Base-by-base conservation (phyloP, 2,329 filamentous ascomycete genomes). In the Penicillium sp. region DNA sequence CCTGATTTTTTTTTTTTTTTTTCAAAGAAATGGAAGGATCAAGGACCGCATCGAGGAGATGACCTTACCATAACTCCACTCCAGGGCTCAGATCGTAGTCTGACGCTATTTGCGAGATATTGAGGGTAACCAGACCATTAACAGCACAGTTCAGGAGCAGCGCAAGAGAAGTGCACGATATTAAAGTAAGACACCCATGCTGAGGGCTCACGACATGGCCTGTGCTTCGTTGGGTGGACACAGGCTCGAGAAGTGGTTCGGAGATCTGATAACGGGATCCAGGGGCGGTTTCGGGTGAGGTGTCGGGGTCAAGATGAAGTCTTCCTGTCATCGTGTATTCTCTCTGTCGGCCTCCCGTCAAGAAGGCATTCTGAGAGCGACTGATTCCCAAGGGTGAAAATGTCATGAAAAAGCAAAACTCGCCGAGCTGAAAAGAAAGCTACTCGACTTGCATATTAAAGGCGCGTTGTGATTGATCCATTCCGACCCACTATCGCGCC, bases 31-130 rank as follows among this genome's bases (percentile, higher is more conserved):
- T 24, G 10, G 16, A 24, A 3, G 18, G 22, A 14, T 38, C 18
- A 3, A 11, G 40, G 8, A 24, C 27, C 13, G 16, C 4, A 31
- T 29, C 10, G n/a, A 22, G 5, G 13, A 36, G 11, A 13, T 7
- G n/a, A 18, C 29, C 49, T 32, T 21, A 53, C 51, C 51, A 53
- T 49, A 45, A n/a, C 39, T 53, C 51, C 27, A 53, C 14, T 1
- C 46, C 46, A 4, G 40, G 51, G 16, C 22, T 10, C 4, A 50
- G 39, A 27, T 5, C n/a, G 5, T 50, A 40, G 2, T 49, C 46
- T 5, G 22, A 39, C 7, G 51, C 39, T 4, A 45, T 21, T 21
- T 34, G 24, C 9, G 24, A 29, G 18, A 50, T 32, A 21, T 50
- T 45, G 40, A 53, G 45, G 13, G 40, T 27, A 6, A 53, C 18